Base-by-base conservation (phyloP, 192 early-diverging fungal genomes). In the Chytriomyces sp. region DNA sequence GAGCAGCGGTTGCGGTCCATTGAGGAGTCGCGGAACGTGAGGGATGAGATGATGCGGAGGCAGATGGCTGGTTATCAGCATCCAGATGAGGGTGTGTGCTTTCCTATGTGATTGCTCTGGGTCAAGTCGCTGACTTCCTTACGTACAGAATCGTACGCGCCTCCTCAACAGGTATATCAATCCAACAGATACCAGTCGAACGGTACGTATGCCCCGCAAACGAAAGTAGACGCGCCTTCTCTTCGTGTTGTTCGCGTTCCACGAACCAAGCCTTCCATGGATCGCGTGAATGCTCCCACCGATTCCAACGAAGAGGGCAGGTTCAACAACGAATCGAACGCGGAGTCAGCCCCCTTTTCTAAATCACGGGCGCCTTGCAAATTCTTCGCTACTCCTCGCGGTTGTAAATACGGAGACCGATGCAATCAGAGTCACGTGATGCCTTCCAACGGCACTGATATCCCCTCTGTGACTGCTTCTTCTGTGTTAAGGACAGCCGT, bases 21-120 rank as follows among this genome's bases (percentile, higher is more conserved):
- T 10, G 52, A 68, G 49, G 65, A 68, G 26, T 17, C 65, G 31
- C 17, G 53, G 22, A 26, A 12, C 12, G n/a, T 54, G 34, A 53
- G 65, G n/a, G 53, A 68, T 55, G 65, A 52, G 28, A 54, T 68
- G 65, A 55, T 68, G 52, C 39, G 62, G 33, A 19, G 28, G 7
- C 65, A 68, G 28, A 68, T 34, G n/a, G 6, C 38, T 64, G 63
- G 38, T 22, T 39, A 25, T 4, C 14, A 36, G 0, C 17, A n/a
- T 30, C 17, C 14, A n/a, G 2, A 49, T 49, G 44, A 49, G 14
- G 2, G 17, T 22, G 44, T 22, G 14, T 22, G 22, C 1, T 22
- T 22, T 49, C 1, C 22, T 49, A 3, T 49, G 44, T 14, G 17
- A 49, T 49, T 22, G 14, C 44, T 14, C 22, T 14, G 44, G 2